Conservation (phyloP, 306 rosid species). For the Dalbergia oliveri region DNA sequence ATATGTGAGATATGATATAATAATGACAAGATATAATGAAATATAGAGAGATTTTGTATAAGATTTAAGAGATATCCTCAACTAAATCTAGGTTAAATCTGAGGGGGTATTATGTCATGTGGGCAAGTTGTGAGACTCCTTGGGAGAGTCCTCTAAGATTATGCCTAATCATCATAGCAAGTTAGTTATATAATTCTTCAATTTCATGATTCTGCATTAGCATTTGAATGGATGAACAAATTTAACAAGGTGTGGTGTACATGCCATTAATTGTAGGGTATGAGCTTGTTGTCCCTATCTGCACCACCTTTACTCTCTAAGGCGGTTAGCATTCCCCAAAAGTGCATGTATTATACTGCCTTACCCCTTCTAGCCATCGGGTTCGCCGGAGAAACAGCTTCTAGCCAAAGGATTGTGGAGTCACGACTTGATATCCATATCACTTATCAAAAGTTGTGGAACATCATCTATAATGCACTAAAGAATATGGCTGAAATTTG, state of each 20-base stretch:
- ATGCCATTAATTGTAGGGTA: slow-evolving; percentile 10
- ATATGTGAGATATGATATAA: too few relatives aligned
- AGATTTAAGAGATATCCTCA: too few relatives aligned
- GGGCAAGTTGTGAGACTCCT: too few relatives aligned
- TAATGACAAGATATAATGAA: too few relatives aligned
- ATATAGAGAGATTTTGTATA: too few relatives aligned
- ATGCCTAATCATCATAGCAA: too few relatives aligned
- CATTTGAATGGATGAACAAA: not conserved
- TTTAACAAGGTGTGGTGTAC: not conserved
- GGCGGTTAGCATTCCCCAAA: not conserved
- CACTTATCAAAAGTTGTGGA: not conserved
- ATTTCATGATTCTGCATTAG: not conserved
- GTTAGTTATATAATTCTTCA: not conserved
- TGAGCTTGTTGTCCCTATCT: slow-evolving; percentile 22
- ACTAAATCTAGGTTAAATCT: too few relatives aligned
- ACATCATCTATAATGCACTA: not conserved
- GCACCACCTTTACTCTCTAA: not conserved
- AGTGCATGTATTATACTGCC: slow-evolving; percentile 6
- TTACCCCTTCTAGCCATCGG: slow-evolving; percentile 21
- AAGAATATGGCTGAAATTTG: not conserved
- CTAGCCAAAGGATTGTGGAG: not conserved
- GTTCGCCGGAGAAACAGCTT: not conserved
- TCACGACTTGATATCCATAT: not conserved
- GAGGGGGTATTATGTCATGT: too few relatives aligned
- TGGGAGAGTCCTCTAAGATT: too few relatives aligned